Evolutionary conservation across 805 yeast species (phyloP).

Genomic region (Priceomyces castillae): DNA sequence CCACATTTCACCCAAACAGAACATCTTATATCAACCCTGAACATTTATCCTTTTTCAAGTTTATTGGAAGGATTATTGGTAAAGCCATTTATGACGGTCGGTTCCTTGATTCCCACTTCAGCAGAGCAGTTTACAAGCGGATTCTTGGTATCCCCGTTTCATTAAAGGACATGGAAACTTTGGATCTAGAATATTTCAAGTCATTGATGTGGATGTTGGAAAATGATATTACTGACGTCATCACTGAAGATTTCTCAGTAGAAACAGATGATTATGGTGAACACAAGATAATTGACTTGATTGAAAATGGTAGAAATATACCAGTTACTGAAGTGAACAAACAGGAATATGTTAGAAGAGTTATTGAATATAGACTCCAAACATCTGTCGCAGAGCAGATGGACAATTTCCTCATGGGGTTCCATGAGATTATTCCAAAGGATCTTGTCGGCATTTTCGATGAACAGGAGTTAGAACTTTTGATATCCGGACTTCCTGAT

Average conservation of each 20-base stretch:
- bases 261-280: constrained; percentile 94
- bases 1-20: constrained; percentile 93
- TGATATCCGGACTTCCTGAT: constrained; percentile 93
- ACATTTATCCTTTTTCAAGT: constrained; percentile 87
- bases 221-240: constrained; percentile 92
- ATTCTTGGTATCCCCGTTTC: constrained; percentile 78
- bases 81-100: constrained; percentile 88
- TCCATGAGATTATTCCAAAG: constrained; percentile 84
- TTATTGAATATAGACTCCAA: constrained; percentile 83
- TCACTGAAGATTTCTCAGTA: constrained; percentile 90
- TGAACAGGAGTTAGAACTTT: constrained; percentile 90
- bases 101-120: constrained; percentile 89
- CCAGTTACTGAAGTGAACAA: constrained; percentile 90
- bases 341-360: constrained; percentile 78
- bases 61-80: constrained; percentile 91
- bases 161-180: constrained; percentile 88
- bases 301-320: constrained; percentile 77
- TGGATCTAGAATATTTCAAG: constrained; percentile 89
- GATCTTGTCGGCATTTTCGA: constrained; percentile 84
- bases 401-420: constrained; percentile 80
- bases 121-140: constrained; percentile 89
- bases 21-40: constrained; percentile 92
- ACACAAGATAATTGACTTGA: constrained; percentile 75
- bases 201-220: constrained; percentile 94
- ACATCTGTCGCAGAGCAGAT: constrained; percentile 84